Evolutionary conservation across 805 yeast species (phyloP).

Genomic region (Brettanomyces sp.): DNA sequence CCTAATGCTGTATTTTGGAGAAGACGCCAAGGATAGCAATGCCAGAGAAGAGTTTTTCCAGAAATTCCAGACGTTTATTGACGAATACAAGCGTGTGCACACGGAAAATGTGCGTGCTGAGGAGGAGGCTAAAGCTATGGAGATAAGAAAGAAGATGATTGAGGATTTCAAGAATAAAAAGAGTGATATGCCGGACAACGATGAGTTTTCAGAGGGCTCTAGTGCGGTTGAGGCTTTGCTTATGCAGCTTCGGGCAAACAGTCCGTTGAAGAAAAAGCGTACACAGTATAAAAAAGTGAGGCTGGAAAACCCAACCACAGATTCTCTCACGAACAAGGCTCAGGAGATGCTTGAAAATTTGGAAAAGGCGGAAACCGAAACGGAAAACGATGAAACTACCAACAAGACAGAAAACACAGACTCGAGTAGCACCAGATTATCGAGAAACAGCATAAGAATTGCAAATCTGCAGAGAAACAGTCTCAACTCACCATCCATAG

Average conservation of each 20-base stretch:
- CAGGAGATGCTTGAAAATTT: slow-evolving; percentile 15
- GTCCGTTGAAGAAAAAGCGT: neutral
- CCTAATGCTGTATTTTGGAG: slow-evolving; percentile 65
- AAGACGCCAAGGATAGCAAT: slow-evolving; percentile 43
- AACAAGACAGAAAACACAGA: neutral
- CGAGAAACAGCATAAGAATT: neutral
- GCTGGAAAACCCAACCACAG: slow-evolving; percentile 9
- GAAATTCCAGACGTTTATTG: slow-evolving; percentile 50
- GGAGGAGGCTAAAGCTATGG: slow-evolving; percentile 57
- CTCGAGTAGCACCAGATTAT: neutral
- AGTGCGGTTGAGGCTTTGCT: slow-evolving; percentile 16
- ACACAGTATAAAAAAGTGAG: neutral
- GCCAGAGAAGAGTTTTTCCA: slow-evolving; percentile 52
- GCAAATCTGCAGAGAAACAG: no score
- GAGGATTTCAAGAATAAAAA: slow-evolving; percentile 26
- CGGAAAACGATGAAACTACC: neutral
- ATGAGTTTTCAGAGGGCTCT: neutral
- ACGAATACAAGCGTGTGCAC: slow-evolving; percentile 56
- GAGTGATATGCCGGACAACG: slow-evolving; percentile 1
- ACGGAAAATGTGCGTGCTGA: slow-evolving; percentile 57
- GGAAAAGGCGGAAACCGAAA: neutral
- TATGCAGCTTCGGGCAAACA: slow-evolving; percentile 12
- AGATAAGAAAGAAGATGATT: slow-evolving; percentile 49
- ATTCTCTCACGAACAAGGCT: slow-evolving; percentile 11
- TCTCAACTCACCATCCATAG: neutral